Conservation (phyloP, 2,329 filamentous ascomycete genomes). For the Hypoxylon sp. region DNA sequence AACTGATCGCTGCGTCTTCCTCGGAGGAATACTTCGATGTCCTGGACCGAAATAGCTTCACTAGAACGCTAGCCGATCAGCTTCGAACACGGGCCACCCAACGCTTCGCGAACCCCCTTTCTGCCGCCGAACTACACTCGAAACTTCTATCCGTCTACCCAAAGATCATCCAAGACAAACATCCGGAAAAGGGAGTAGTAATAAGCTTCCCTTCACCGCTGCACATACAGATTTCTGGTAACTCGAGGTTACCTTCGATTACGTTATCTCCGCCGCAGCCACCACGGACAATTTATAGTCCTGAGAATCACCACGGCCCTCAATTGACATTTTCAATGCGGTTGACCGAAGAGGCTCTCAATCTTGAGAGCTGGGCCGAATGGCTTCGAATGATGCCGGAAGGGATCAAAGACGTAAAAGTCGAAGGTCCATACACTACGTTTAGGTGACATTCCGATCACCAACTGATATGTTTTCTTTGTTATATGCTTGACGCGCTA, state of each 20-base stretch:
- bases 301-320: conserved; percentile 53
- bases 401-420: conserved; percentile 67
- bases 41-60: conserved; percentile 66
- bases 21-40: conserved; percentile 64
- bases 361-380: conserved; percentile 68
- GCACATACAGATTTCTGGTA: conserved; percentile 68
- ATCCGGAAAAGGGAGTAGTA: conserved; percentile 61
- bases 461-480: conserved; percentile 37
- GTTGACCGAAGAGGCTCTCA: conserved; percentile 64
- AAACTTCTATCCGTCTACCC: conserved; percentile 66
- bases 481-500: conserved; percentile 32
- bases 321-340: conserved; percentile 65
- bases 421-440: conserved; percentile 65
- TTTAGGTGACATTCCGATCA: conserved; percentile 54
- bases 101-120: conserved; percentile 59
- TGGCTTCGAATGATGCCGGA: conserved; percentile 71
- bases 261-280: conserved; percentile 65
- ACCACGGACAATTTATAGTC: conserved; percentile 58
- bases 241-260: conserved; percentile 67
- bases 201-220: conserved; percentile 67
- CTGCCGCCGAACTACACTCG: conserved; percentile 68
- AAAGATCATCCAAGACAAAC: conserved; percentile 64
- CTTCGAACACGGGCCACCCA: conserved; percentile 63
- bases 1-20: conserved; percentile 68
- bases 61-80: conserved; percentile 63